phyloP scores from a whole-genome alignment of 2,329 filamentous ascomycete species.

The Verticillium tricorpus region DNA sequence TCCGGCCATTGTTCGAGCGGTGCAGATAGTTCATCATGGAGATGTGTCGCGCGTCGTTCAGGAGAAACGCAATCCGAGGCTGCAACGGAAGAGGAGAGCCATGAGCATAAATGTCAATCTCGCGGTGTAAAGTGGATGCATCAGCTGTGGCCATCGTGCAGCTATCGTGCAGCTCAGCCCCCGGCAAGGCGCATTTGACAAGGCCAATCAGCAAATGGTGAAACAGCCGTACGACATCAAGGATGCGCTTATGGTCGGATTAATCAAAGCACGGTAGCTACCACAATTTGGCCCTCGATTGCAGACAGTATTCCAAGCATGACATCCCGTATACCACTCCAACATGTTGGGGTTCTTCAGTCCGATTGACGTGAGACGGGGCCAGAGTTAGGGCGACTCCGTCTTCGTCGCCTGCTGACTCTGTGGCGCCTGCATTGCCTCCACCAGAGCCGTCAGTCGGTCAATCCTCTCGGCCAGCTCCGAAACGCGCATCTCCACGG shows the following conservation, averaged over 20 bases:
- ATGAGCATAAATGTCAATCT: background rate
- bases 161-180: background rate
- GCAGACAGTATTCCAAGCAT: no score
- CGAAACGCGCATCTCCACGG: conserved; percentile 45
- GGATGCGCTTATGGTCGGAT: no score
- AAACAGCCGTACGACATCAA: no score
- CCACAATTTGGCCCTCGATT: no score
- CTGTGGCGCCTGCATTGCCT: conserved; percentile 39
- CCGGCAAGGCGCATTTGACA: background rate
- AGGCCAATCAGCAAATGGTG: no score
- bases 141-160: background rate
- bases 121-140: background rate
- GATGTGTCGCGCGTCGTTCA: no score
- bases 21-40: background rate
- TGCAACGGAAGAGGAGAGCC: background rate
- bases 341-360: background rate
- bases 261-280: no score
- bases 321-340: background rate
- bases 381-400: background rate
- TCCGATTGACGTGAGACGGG: background rate
- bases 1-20: background rate
- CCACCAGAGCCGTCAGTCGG: conserved; percentile 47
- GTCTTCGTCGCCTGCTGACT: background rate
- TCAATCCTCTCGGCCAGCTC: conserved; percentile 57
- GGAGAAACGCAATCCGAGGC: no score